Conservation (phyloP, 2,329 filamentous ascomycete species). For the Dactylellina sp. region DNA sequence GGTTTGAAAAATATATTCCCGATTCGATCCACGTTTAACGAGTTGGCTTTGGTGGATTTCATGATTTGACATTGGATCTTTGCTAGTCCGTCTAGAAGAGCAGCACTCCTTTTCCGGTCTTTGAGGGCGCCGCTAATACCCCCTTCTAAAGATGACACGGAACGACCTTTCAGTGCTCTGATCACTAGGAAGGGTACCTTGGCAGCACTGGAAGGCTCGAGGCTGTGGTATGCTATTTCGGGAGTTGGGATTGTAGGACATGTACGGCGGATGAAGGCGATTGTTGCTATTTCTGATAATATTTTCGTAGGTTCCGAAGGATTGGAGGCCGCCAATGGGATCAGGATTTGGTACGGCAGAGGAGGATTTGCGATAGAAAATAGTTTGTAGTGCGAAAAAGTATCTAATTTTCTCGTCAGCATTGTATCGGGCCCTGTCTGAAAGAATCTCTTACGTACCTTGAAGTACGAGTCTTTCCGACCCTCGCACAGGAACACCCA, state of each 20-base stretch:
- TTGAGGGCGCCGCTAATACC: constrained; percentile 34
- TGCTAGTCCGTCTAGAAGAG: constrained; percentile 36
- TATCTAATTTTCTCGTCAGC: constrained; percentile 23
- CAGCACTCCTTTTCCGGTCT: constrained; percentile 33
- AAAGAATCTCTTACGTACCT: constrained; percentile 6
- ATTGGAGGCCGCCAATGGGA: constrained; percentile 24
- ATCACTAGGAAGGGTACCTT: constrained; percentile 46
- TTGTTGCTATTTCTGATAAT: constrained; percentile 47
- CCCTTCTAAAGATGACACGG: constrained; percentile 27
- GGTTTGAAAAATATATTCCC: constrained; percentile 50
- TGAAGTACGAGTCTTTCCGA: constrained; percentile 34
- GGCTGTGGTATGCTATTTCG: constrained; percentile 46
- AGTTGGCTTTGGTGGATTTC: constrained; percentile 25
- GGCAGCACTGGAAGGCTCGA: constrained; percentile 38
- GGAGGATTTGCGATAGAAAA: constrained; percentile 39
- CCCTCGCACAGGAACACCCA: constrained; percentile 45
- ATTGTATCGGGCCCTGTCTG: background rate
- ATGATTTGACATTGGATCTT: constrained; percentile 42
- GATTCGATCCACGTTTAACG: constrained; percentile 37
- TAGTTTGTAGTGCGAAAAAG: constrained; percentile 31
- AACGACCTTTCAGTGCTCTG: constrained; percentile 29
- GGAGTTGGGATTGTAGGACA: constrained; percentile 43
- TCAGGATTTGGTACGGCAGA: constrained; percentile 43
- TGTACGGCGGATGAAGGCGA: constrained; percentile 40
- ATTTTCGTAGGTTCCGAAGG: constrained; percentile 34